phyloP scores from a whole-genome alignment of 805 yeast genomes.

The Lipomyces orientalis region DNA sequence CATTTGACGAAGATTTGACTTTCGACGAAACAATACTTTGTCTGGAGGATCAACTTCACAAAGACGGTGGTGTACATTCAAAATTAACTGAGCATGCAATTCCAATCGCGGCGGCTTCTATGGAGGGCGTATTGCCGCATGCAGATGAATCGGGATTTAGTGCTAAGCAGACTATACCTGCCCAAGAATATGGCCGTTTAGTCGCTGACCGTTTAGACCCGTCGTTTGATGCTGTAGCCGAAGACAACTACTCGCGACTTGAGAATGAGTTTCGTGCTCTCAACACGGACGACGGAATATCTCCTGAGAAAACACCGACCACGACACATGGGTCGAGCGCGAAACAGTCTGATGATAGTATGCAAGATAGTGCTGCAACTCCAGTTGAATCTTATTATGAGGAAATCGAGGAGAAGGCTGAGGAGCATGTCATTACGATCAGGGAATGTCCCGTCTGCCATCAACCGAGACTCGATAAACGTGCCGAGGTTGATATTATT shows the following conservation, averaged over 20 bases:
- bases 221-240: not conserved
- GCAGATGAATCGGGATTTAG: not conserved
- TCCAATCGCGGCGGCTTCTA: constrained; percentile 6
- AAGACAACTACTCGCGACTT: not conserved
- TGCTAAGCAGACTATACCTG: no score
- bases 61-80: constrained; percentile 29
- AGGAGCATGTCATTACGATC: constrained; percentile 59
- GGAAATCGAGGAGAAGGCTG: constrained; percentile 22
- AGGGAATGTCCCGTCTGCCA: constrained; percentile 83
- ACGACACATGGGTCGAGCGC: not conserved
- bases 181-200: not conserved
- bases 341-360: not conserved
- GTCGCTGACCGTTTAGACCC: not conserved
- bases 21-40: constrained; percentile 62
- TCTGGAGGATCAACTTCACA: constrained; percentile 51
- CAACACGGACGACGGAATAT: not conserved
- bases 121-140: not conserved
- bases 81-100: not conserved
- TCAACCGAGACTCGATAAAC: constrained; percentile 59
- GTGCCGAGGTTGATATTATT: constrained; percentile 70
- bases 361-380: not conserved
- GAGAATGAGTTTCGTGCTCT: not conserved
- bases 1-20: constrained; percentile 52
- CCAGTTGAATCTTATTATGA: constrained; percentile 14
- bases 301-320: not conserved